A percentile compares a stretch with the other conserved stretches of the same genome.
Conservation (phyloP, 1,139 yeast genomes). For the Chernovozyma aurita region DNA sequence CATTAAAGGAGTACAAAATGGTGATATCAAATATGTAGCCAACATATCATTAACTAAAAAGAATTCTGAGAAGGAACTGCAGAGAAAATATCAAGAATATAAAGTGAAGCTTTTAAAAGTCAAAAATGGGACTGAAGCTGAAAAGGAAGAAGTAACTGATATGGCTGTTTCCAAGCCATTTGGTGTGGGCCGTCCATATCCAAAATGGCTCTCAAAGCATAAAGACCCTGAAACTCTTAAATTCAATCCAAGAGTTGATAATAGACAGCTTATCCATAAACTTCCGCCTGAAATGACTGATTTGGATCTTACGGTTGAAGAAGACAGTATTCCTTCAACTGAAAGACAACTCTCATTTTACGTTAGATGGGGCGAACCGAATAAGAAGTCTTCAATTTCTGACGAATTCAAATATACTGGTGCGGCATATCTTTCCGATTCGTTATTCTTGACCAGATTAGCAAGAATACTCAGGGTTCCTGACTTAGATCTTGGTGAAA, state of each 20-base stretch:
- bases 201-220: conserved; percentile 21
- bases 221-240: conserved; percentile 15
- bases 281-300: conserved; percentile 39
- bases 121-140: conserved; percentile 20
- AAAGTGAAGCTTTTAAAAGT: conserved; percentile 9
- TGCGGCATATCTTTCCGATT: conserved; percentile 60
- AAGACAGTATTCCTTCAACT: conserved; percentile 22
- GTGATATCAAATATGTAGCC: conserved; percentile 47
- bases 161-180: conserved; percentile 29
- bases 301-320: conserved; percentile 21
- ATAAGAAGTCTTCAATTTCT: conserved; percentile 14
- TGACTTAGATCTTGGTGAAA: conserved; percentile 20
- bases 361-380: conserved; percentile 36
- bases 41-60: conserved; percentile 46
- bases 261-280: conserved; percentile 23
- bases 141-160: conserved; percentile 24
- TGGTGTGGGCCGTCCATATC: conserved; percentile 35
- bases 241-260: conserved; percentile 14
- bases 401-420: conserved; percentile 50
- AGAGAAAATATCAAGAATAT: conserved; percentile 22
- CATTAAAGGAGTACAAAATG: conserved; percentile 52
- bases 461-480: conserved; percentile 25
- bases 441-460: conserved; percentile 47
- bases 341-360: conserved; percentile 41
- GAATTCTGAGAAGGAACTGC: conserved; percentile 24